phyloP scores from a whole-genome alignment of 257 asterid species.

The Haberlea rhodopensis region DNA sequence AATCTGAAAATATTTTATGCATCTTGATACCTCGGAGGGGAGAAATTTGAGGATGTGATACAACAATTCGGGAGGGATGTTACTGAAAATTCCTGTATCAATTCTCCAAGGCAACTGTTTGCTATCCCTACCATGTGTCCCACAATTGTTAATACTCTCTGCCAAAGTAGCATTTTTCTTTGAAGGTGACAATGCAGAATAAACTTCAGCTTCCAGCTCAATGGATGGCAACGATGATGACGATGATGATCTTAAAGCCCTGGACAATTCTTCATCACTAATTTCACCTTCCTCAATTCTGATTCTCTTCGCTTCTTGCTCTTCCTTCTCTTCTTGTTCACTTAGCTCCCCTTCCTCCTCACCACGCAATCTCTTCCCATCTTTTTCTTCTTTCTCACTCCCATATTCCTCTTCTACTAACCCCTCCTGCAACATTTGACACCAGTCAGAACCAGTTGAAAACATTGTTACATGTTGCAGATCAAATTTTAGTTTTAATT shows the following conservation, averaged over 20 bases:
- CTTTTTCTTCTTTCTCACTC: constrained; percentile 32
- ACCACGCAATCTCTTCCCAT: constrained; percentile 39
- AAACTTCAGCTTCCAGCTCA: constrained; percentile 37
- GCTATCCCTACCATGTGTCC: constrained; percentile 31
- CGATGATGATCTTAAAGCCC: constrained; percentile 30
- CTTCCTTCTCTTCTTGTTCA: constrained; percentile 45
- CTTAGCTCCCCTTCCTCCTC: constrained; percentile 39
- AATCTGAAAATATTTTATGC: not conserved
- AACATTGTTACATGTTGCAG: not conserved
- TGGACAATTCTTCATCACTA: constrained; percentile 32
- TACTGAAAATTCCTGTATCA: constrained; percentile 55
- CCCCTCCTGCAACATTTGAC: constrained; percentile 35
- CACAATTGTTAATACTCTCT: constrained; percentile 17
- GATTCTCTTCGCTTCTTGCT: constrained; percentile 46
- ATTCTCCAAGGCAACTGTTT: constrained; percentile 38
- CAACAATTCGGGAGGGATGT: constrained; percentile 70
- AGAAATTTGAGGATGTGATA: constrained; percentile 74
- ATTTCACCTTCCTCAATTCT: constrained; percentile 43
- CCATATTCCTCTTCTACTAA: constrained; percentile 26
- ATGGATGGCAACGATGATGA: constrained; percentile 29
- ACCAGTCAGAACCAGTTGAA: not conserved
- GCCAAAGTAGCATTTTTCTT: constrained; percentile 25
- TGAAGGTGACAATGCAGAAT: constrained; percentile 31
- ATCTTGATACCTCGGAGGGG: constrained; percentile 61
- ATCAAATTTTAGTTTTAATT: not conserved